A percentile compares a stretch with the other conserved stretches of the same genome.
phyloP scores from a whole-genome alignment of 768 basidiomycete species.

The Pisolithus orientalis region DNA sequence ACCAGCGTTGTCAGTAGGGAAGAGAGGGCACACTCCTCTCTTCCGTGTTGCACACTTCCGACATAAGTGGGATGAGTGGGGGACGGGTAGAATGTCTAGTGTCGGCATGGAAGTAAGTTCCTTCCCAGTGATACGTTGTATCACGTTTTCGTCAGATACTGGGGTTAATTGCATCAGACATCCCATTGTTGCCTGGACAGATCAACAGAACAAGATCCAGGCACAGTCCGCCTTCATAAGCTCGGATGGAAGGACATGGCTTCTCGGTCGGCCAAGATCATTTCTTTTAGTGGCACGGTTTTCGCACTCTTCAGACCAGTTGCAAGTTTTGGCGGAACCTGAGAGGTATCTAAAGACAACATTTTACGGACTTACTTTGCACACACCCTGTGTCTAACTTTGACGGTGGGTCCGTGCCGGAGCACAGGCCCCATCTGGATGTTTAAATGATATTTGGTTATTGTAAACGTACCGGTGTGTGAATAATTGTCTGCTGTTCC shows the following conservation, averaged over 20 bases:
- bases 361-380: constrained; percentile 89
- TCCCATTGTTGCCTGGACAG: constrained; percentile 70
- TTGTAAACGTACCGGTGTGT: constrained; percentile 83
- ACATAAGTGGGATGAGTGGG: constrained; percentile 89
- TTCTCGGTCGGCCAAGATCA: constrained; percentile 82
- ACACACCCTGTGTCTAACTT: constrained; percentile 83
- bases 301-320: background rate
- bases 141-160: constrained; percentile 52
- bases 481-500: too few relatives aligned
- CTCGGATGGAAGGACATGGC: constrained; percentile 98
- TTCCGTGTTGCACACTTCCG: constrained; percentile 84
- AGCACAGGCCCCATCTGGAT: constrained; percentile 90
- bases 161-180: constrained; percentile 74
- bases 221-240: constrained; percentile 73
- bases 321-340: constrained; percentile 86
- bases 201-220: constrained; percentile 52
- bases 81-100: constrained; percentile 92
- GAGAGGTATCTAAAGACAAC: constrained; percentile 92
- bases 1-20: too few relatives aligned
- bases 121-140: background rate
- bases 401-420: constrained; percentile 75
- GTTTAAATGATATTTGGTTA: constrained; percentile 95
- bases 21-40: too few relatives aligned
- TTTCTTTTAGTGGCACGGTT: constrained; percentile 72
- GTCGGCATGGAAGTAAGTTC: constrained; percentile 89